Base-by-base conservation (phyloP, 2,329 filamentous ascomycete genomes). In the Monosporascus sp. region DNA sequence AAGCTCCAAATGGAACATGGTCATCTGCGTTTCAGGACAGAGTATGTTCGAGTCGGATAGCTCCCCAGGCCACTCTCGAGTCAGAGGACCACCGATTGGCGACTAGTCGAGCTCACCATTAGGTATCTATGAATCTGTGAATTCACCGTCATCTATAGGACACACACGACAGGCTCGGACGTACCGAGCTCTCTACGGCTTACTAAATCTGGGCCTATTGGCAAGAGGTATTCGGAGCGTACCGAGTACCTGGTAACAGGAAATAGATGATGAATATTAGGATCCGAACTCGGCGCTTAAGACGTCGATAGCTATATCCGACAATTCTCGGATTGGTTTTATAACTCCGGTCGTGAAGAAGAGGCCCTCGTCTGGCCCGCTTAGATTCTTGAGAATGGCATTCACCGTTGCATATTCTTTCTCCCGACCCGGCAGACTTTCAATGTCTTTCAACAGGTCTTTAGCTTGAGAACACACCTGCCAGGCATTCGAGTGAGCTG, bases 291-390 rank as follows among this genome's bases (percentile, higher is more conserved):
- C 75, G 3, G 54, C 59, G 31, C 65, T 65, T 52, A 82, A 63
- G 15, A 79, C 62, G 17, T 71, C 71, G 17, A 73, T 62, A 1
- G 78, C 78, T 35, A 82, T 64, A 2, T 63, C 65, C 3, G 78
- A 74, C 51, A 83, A 61, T n/a, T 67, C 65, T 50, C 72, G 70
- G 18, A 83, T 63, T 35, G 77, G 77, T 52, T 73, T 67, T 22
- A 79, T 63, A 9, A 83, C 74, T n/a, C 71, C 73, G 51, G 70
- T 72, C 35, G 75, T 70, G 59, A 81, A 81, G 57, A 82, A 82
- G 1, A 67, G 62, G n/a, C 62, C 67, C 2, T 71, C 74, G 35
- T 70, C 68, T 1, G 71, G 65, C 31, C 67, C 67, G 3, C 68
- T 65, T 0, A 73, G 77, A 35, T 77, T 65, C 31, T 65, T 63